These are phyloP conservation scores for Talaromyces verruculosus DNA, from an alignment of 2,329 filamentous ascomycete genomes.

Conservation along the genomic window DNA sequence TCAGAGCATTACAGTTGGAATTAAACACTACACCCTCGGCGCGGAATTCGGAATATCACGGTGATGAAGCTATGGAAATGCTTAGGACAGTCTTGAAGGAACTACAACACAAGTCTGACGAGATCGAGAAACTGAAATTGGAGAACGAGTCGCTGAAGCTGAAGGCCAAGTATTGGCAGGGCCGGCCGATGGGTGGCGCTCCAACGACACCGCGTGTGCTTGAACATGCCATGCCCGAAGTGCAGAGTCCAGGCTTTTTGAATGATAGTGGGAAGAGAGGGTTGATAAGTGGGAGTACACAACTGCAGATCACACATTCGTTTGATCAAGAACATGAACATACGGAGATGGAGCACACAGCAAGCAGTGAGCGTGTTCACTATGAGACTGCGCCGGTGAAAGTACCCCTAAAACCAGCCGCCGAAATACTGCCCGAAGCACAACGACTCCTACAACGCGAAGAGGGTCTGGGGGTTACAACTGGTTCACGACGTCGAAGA, in stretches of 20 bases:
- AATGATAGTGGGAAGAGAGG: conserved; percentile 36
- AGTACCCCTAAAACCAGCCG: conserved; percentile 29
- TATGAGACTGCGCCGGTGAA: conserved; percentile 26
- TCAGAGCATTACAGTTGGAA: conserved; percentile 40
- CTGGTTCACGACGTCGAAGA: conserved; percentile 6
- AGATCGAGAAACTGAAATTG: conserved; percentile 40
- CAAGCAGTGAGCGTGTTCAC: conserved; percentile 28
- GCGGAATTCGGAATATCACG: conserved; percentile 26
- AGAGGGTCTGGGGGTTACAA: neutral
- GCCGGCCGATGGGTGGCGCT: conserved; percentile 25
- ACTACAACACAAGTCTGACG: conserved; percentile 40
- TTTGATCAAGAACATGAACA: conserved; percentile 32
- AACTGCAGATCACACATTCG: conserved; percentile 34
- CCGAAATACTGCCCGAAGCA: conserved; percentile 8
- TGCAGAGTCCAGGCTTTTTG: conserved; percentile 37
- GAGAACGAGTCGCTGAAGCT: conserved; percentile 41
- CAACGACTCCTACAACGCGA: conserved; percentile 9
- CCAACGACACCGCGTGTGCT: conserved; percentile 15
- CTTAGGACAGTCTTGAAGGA: conserved; percentile 40
- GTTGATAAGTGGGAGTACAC: conserved; percentile 33
- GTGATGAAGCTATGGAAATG: conserved; percentile 36
- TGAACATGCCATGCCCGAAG: conserved; percentile 29
- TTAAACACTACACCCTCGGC: conserved; percentile 33
- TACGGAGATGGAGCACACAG: conserved; percentile 28
- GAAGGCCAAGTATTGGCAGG: conserved; percentile 37